Evolutionary conservation across 768 basidiomycete species (phyloP), one percentile per base, ranked within the genome.

Genomic region (Mycena olivaceomarginata): DNA sequence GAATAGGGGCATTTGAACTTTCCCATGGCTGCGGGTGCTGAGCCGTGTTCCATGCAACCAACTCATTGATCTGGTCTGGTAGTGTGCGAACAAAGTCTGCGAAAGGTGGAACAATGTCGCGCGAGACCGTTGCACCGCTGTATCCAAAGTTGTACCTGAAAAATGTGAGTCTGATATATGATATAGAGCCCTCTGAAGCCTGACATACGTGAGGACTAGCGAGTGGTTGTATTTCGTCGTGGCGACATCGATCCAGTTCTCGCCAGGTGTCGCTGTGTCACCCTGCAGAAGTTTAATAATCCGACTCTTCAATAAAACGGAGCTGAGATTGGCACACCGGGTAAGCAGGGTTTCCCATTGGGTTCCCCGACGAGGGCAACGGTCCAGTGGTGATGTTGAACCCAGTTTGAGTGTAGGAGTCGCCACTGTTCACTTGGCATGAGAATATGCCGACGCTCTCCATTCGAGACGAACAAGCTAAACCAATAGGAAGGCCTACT

Each of bases 21-120:
- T 82, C 75, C 89, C 89, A 90, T 4, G 85, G 83, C 9, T 67
- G 81, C 20, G 80, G 74, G 5, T 87, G 86, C 72, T 83, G 85
- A 40, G 78, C 67, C 11, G 82, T 84, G 0, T 82, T 80, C 31
- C 82, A 81, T 31, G 73, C 25, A 39, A 87, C 82, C 80, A 88
- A 88, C 78, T 86, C 69, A 73, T 85, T 84, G 20, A 89, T 87
- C 74, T 90, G 89, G 72, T 90, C 86, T 18, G 85, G 82, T 20
- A 87, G 78, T 43, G 82, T 87, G 76, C 84, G 82, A 16, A 87
- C 85, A 12, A 83, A 84, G 13, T 86, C 81, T 51, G 72, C 66
- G 77, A 85, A 86, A 39, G n/a, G 87, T 37, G 83, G 64, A 46
- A 89, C 88, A 64, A 89, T 60, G 87, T 88, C 57, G 87, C 90